A percentile compares a stretch with the other conserved stretches of the same genome.
Conservation (phyloP, 2,329 filamentous ascomycete genomes). For the Ambrosiella beaveri region DNA sequence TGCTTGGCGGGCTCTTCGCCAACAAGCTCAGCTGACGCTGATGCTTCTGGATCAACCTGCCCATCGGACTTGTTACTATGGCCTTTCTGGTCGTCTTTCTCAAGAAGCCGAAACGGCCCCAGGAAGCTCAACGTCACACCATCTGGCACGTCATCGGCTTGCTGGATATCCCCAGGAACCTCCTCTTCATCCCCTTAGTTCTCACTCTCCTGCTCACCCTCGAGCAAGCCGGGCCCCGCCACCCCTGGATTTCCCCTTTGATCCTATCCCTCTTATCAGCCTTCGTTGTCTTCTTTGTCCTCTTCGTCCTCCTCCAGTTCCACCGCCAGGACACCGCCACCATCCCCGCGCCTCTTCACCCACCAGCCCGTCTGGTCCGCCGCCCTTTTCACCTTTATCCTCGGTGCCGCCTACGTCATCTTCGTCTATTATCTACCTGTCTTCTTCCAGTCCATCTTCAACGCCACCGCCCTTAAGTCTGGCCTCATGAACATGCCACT, state of each 20-base stretch:
- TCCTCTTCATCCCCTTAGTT: slow-evolving; percentile 14
- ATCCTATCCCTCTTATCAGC: slow-evolving; percentile 19
- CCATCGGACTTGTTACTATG: slow-evolving; percentile 16
- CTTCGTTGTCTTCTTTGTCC: slow-evolving; percentile 19
- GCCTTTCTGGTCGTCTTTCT: neutral
- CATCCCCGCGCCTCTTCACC: slow-evolving; percentile 25
- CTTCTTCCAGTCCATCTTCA: slow-evolving; percentile 24
- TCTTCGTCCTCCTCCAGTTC: slow-evolving; percentile 24
- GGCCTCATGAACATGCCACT: slow-evolving; percentile 23
- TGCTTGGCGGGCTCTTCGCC: slow-evolving; percentile 17
- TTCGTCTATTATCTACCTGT: slow-evolving; percentile 21
- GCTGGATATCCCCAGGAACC: slow-evolving; percentile 17
- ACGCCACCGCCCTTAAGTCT: slow-evolving; percentile 20
- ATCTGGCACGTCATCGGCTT: slow-evolving; percentile 16
- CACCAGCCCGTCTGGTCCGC: slow-evolving; percentile 24
- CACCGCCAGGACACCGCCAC: slow-evolving; percentile 25
- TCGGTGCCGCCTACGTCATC: slow-evolving; percentile 19
- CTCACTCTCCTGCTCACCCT: slow-evolving; percentile 26
- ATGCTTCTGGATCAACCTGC: slow-evolving; percentile 20
- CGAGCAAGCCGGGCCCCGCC: slow-evolving; percentile 22
- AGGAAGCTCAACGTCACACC: slow-evolving; percentile 8
- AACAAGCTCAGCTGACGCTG: slow-evolving; percentile 19
- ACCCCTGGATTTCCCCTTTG: slow-evolving; percentile 14
- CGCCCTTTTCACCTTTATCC: slow-evolving; percentile 22
- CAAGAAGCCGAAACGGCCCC: slow-evolving; percentile 12